Conservation (phyloP, 2,329 filamentous ascomycete species). For the Alternaria panax region DNA sequence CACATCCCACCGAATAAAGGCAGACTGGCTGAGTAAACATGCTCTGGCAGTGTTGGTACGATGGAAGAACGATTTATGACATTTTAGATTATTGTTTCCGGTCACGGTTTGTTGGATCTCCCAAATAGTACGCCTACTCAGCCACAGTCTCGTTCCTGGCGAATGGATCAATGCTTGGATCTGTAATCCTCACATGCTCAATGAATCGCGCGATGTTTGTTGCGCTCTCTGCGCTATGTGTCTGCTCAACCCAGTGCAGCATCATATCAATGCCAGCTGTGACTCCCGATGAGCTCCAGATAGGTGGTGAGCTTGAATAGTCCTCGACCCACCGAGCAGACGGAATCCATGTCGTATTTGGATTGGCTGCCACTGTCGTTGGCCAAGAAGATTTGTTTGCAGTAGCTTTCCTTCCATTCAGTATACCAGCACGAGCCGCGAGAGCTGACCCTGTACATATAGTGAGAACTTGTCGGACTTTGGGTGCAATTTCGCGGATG, state of each 20-base stretch:
- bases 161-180: slow-evolving; percentile 64
- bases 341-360: slow-evolving; percentile 65
- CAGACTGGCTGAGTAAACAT: neutral
- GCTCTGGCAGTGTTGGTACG: neutral
- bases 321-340: slow-evolving; percentile 70
- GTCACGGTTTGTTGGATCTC: neutral
- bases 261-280: slow-evolving; percentile 67
- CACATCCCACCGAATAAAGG: neutral
- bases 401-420: slow-evolving; percentile 60
- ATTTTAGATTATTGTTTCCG: neutral
- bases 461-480: slow-evolving; percentile 65
- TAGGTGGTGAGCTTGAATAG: slow-evolving; percentile 55
- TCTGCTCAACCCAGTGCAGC: slow-evolving; percentile 61
- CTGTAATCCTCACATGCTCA: slow-evolving; percentile 64
- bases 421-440: slow-evolving; percentile 64
- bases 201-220: slow-evolving; percentile 58
- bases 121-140: neutral
- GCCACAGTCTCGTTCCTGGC: slow-evolving; percentile 39
- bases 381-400: slow-evolving; percentile 53
- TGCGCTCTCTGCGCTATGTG: slow-evolving; percentile 63
- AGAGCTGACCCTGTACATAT: slow-evolving; percentile 70
- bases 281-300: slow-evolving; percentile 70
- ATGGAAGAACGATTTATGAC: neutral
- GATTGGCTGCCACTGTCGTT: slow-evolving; percentile 55
- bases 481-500: slow-evolving; percentile 56